Conservation (phyloP, 1,139 yeast genomes). For the Candida anutae region DNA sequence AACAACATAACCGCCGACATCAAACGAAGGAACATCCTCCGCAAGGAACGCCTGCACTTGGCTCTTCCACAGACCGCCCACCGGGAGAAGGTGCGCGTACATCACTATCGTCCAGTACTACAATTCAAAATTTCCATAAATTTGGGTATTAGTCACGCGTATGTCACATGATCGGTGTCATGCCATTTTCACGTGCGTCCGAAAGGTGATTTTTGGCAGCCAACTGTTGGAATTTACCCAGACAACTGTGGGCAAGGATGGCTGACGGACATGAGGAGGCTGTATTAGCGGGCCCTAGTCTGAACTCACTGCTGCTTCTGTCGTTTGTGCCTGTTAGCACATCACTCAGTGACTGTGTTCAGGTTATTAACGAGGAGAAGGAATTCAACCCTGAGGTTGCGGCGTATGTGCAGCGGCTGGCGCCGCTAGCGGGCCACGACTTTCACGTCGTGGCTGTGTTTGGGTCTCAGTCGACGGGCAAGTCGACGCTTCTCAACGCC, state of each 20-base stretch:
- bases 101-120: no score
- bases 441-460: conserved; percentile 92
- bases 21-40: conserved; percentile 92
- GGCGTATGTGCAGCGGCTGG: conserved; percentile 28
- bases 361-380: conserved; percentile 75
- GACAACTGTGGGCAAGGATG: neutral
- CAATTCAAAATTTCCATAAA: no score
- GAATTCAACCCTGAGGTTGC: conserved; percentile 41
- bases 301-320: no score
- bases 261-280: neutral
- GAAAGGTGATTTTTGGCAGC: neutral
- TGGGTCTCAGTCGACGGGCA: conserved; percentile 96
- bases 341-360: conserved; percentile 44
- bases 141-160: no score
- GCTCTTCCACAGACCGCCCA: conserved; percentile 70
- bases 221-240: neutral
- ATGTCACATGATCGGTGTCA: no score
- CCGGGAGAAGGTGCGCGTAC: conserved; percentile 60
- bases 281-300: no score
- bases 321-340: conserved; percentile 37
- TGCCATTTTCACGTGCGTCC: neutral
- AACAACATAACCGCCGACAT: conserved; percentile 92
- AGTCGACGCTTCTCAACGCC: conserved; percentile 80
- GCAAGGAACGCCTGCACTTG: conserved; percentile 67
- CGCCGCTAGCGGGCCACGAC: conserved; percentile 45